Evolutionary conservation across 257 asterid genomes (phyloP), one percentile per base, ranked within the genome.

Genomic region (Penstemon newberryi): DNA sequence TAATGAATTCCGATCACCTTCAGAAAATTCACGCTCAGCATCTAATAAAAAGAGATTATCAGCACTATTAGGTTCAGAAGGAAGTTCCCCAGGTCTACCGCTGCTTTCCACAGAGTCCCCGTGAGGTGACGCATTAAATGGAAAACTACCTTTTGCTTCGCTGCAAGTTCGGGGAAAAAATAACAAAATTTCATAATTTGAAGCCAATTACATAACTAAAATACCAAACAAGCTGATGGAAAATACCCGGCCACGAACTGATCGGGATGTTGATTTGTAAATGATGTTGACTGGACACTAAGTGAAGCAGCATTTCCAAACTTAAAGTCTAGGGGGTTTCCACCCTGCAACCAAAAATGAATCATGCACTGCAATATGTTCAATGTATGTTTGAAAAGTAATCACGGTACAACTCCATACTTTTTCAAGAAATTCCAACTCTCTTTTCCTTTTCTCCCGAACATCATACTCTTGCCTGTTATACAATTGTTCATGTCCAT

Each of bases 51-150:
- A 79, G 72, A 89, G 96, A 82, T 87, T 91, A 81, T 91, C 98
- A 66, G 98, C 98, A 75, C 90, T 87, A 79, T 82, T 86, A 25
- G 94, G 90, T 70, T 89, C 96, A 78, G 84, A 82, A 58, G 75
- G 84, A 78, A 76, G 81, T 74, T 74, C 80, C 73, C 80, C 88
- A 62, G 89, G 96, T 82, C 92, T 81, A 72, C 89, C 96, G 66
- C 94, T 85, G 80, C 98, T 91, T 83, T 91, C 96, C 64, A 86
- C 83, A 55, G 98, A 89, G 81, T 91, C 98, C 54, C 96, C 95
- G 81, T 78, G 90, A 77, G 95, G 87, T 65, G 96, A 91, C 54
- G 88, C 83, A 43, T 93, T 77, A 75, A 82, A 70, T 70, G 92
- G 90, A 83, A 84, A 84, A 79, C 98, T 89, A 58, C 92, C 94